Evolutionary conservation across 345 rosid genomes (phyloP), one percentile per base, ranked within the genome.

Genomic region (Salix suchowensis): DNA sequence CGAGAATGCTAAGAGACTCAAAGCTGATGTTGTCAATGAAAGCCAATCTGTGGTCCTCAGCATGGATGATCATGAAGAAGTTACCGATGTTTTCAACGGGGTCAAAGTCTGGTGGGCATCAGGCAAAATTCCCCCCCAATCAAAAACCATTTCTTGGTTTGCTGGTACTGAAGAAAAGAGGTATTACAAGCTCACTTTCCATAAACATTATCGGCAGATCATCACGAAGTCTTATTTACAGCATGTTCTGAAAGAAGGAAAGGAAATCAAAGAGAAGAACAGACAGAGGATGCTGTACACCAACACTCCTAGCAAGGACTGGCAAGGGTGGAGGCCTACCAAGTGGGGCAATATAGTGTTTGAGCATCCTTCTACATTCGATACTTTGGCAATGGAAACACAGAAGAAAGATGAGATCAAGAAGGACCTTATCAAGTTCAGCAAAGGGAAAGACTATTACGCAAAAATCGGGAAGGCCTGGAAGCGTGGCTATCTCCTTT

Each of bases 401-500:
- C 79, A 85, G 55, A 75, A 83, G 50, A 91, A 89, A 72, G 72
- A 55, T 3, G 70, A 62, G 12, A 71, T 91, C 16, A 84, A 84
- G 37, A 86, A 80, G 6, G 96, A 91, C 77, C 80, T 91, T 3
- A 73, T 89, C 62, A 75, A 88, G 86, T 91, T 91, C 48, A 74
- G 86, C 1, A 82, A 70, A 72, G 82, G 92, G 82, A 91, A 87
- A 70, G 93, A 87, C 21, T 89, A 82, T 34, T 91, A 89, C 64
- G 90, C 84, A 65, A 87, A 80, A 71, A 91, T 89, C 0, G 93
- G 93, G 7, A 85, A 83, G 68, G 90, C 93, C 2, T 91, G 96
- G 93, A 91, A 89, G 46, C 79, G 93, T 0, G 91, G 96, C 19
- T 91, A 91, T 81, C 78, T 91, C 78, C 67, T 91, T 50, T 87